phyloP scores from a whole-genome alignment of 2,329 filamentous ascomycete species.

The Diaporthe citrichinensis region DNA sequence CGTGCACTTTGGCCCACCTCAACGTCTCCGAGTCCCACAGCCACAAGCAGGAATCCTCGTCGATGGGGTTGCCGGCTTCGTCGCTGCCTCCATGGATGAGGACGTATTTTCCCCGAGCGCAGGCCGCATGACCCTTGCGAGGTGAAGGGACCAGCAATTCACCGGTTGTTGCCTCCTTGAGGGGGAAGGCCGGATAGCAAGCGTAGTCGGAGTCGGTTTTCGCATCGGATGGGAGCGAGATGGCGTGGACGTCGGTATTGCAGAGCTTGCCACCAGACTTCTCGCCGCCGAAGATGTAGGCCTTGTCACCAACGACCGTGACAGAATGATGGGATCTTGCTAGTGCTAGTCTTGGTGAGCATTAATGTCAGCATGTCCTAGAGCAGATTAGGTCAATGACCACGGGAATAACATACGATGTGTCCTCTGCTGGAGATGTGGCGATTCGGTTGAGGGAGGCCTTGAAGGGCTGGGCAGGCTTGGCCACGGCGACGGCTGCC shows the following conservation, averaged over 20 bases:
- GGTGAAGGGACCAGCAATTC: conserved; percentile 50
- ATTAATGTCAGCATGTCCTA: conserved; percentile 6
- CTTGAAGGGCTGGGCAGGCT: conserved; percentile 66
- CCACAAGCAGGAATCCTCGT: conserved; percentile 54
- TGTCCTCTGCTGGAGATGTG: conserved; percentile 49
- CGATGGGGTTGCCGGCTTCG: conserved; percentile 47
- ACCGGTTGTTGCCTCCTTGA: conserved; percentile 47
- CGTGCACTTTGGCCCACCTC: conserved; percentile 52
- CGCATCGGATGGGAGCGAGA: conserved; percentile 61
- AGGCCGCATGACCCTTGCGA: conserved; percentile 54
- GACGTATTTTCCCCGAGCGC: conserved; percentile 50
- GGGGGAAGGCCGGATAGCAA: conserved; percentile 51
- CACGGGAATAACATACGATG: conserved; percentile 46
- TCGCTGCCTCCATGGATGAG: conserved; percentile 55
- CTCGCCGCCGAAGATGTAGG: conserved; percentile 70
- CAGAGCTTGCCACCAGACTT: conserved; percentile 56
- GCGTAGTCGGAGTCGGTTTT: conserved; percentile 54
- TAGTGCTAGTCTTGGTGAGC: conserved; percentile 52
- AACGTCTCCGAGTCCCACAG: conserved; percentile 54
- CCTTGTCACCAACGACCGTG: conserved; percentile 65
- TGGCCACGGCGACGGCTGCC: conserved; percentile 60
- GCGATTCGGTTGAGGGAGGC: conserved; percentile 63
- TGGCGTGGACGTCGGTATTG: conserved; percentile 64
- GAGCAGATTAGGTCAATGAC: no score
- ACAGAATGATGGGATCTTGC: conserved; percentile 65